These are phyloP conservation scores for Suaeda aralocaspica DNA, from an alignment of 148 eudicot genomes.

Conservation along the genomic window DNA sequence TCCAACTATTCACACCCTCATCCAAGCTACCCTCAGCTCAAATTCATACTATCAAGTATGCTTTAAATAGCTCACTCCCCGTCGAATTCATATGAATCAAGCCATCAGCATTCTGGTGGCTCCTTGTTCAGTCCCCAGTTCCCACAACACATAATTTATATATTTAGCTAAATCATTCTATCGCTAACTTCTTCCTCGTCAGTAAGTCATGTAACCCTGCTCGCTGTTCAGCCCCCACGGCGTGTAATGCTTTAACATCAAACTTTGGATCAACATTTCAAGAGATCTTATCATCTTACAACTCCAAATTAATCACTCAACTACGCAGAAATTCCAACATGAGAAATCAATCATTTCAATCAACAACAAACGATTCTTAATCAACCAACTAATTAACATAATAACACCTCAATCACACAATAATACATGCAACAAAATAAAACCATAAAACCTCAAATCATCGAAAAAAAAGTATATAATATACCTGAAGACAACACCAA, in stretches of 20 bases:
- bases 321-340: background rate
- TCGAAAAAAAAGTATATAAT: background rate
- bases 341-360: background rate
- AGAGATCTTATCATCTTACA: too few relatives aligned
- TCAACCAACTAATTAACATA: background rate
- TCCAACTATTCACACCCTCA: background rate
- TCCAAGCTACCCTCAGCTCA: background rate
- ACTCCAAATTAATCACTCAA: background rate
- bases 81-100: background rate
- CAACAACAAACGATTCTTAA: background rate
- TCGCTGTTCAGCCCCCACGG: too few relatives aligned
- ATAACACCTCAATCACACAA: too few relatives aligned
- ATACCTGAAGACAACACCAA: conserved; percentile 78
- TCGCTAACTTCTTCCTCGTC: background rate
- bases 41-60: background rate
- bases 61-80: background rate
- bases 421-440: too few relatives aligned
- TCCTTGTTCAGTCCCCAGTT: background rate
- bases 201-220: too few relatives aligned
- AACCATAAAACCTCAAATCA: background rate
- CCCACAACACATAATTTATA: background rate
- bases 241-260: too few relatives aligned
- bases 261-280: too few relatives aligned
- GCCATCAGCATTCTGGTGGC: background rate
- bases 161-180: background rate